These are phyloP conservation scores for Scleroderma citrinum DNA, from an alignment of 768 basidiomycete genomes.

Conservation along the genomic window DNA sequence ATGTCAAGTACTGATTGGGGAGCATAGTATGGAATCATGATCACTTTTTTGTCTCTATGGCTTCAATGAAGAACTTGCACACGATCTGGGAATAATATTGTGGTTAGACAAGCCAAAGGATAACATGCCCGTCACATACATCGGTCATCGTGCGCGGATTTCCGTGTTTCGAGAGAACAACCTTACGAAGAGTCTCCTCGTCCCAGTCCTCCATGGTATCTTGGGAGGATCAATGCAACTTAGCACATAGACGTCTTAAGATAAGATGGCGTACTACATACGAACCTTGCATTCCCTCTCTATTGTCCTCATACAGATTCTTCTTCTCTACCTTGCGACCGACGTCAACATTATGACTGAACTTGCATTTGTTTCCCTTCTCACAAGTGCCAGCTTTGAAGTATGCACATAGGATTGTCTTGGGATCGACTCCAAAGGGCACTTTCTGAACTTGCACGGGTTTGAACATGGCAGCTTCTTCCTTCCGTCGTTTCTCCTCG, in stretches of 20 bases:
- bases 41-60: slow-evolving; percentile 85
- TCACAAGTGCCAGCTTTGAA: slow-evolving; percentile 91
- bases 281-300: slow-evolving; percentile 72
- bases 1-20: not conserved
- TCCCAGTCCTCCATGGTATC: slow-evolving; percentile 99
- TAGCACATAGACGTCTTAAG: not conserved
- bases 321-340: slow-evolving; percentile 93
- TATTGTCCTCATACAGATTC: slow-evolving; percentile 84
- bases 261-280: slow-evolving; percentile 3
- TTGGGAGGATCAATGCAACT: slow-evolving; percentile 25
- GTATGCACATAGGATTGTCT: slow-evolving; percentile 88
- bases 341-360: slow-evolving; percentile 88
- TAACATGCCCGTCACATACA: slow-evolving; percentile 38
- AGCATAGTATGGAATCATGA: not conserved
- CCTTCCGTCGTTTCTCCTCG: slow-evolving; percentile 78
- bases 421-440: slow-evolving; percentile 94
- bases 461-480: slow-evolving; percentile 79
- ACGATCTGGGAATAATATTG: slow-evolving; percentile 60
- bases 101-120: not conserved
- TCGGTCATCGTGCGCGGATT: slow-evolving; percentile 92
- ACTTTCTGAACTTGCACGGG: slow-evolving; percentile 81
- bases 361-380: slow-evolving; percentile 94
- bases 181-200: slow-evolving; percentile 85
- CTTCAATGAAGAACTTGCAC: slow-evolving; percentile 95
- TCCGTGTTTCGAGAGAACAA: slow-evolving; percentile 81